phyloP scores from a whole-genome alignment of 306 rosid genomes.

The Cajanus cajan region DNA sequence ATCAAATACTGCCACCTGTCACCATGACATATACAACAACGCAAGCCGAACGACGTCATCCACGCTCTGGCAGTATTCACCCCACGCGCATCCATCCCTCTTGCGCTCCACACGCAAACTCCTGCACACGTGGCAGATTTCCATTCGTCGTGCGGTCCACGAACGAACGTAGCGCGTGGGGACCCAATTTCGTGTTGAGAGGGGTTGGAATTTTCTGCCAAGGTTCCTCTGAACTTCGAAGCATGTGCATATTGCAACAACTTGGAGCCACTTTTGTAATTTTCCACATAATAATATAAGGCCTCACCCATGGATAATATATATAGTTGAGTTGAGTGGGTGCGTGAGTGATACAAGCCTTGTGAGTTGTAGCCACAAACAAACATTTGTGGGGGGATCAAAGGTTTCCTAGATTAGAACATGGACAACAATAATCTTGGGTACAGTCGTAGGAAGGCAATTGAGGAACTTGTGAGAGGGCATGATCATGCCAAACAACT shows the following conservation, averaged over 20 bases:
- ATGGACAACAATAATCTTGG: slow-evolving; percentile 13
- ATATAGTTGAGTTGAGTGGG: slow-evolving; percentile 15
- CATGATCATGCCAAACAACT: slow-evolving; percentile 39
- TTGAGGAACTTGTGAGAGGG: slow-evolving; percentile 49
- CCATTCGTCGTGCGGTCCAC: rapidly evolving
- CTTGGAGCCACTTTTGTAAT: neutral
- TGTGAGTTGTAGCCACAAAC: neutral
- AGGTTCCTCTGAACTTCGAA: slow-evolving; percentile 29
- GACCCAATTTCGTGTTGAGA: neutral
- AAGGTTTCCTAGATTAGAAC: neutral
- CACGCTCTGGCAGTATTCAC: rapidly evolving
- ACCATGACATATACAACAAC: neutral
- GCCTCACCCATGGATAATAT: neutral
- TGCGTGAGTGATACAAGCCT: neutral
- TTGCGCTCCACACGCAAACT: neutral
- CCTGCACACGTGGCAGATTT: neutral
- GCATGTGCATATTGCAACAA: slow-evolving; percentile 24
- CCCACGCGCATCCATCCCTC: neutral
- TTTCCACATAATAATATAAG: neutral
- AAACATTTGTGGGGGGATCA: neutral
- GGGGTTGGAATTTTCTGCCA: slow-evolving; percentile 34
- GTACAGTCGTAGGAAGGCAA: neutral
- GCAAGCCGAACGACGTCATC: neutral
- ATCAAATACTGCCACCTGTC: neutral
- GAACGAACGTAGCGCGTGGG: rapidly evolving